phyloP scores from a whole-genome alignment of 768 basidiomycete species.

The Phaeolepiota aurea region DNA sequence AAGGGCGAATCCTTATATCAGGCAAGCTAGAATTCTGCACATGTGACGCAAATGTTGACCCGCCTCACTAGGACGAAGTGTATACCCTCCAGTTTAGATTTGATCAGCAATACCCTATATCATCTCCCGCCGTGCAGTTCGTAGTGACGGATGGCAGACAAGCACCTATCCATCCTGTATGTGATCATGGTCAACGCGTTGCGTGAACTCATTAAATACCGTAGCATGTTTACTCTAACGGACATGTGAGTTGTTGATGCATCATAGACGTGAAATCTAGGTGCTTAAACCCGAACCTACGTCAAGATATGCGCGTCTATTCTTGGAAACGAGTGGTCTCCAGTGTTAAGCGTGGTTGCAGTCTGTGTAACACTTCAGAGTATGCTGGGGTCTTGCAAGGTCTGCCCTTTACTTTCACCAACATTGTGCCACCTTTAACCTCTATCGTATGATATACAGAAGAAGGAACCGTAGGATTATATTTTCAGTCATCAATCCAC shows the following conservation, averaged over 20 bases:
- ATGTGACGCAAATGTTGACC: not conserved
- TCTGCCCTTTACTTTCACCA: slow-evolving; percentile 13
- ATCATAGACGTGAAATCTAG: too few species aligned
- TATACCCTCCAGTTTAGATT: slow-evolving; percentile 80
- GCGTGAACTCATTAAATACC: slow-evolving; percentile 4
- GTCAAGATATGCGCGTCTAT: slow-evolving; percentile 85
- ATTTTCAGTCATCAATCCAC: slow-evolving; percentile 3
- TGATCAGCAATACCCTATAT: slow-evolving; percentile 76
- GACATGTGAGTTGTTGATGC: slow-evolving; percentile 48
- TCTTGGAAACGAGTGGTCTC: slow-evolving; percentile 85
- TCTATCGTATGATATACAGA: slow-evolving; percentile 24
- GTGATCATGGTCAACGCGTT: slow-evolving; percentile 24
- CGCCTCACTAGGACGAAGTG: slow-evolving; percentile 51
- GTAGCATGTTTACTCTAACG: slow-evolving; percentile 83
- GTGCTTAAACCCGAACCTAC: too few species aligned
- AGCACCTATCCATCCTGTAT: slow-evolving; percentile 75
- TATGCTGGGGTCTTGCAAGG: slow-evolving; percentile 92
- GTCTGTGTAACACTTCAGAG: slow-evolving; percentile 85
- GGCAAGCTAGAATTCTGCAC: slow-evolving; percentile 24
- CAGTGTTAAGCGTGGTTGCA: slow-evolving; percentile 74
- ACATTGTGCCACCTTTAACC: not conserved
- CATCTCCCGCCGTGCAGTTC: slow-evolving; percentile 83
- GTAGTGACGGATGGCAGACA: slow-evolving; percentile 54
- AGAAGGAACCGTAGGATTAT: slow-evolving; percentile 50
- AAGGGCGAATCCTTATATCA: slow-evolving; percentile 77